phyloP scores from a whole-genome alignment of 2,329 filamentous ascomycete species.

The Cladosporium velox region DNA sequence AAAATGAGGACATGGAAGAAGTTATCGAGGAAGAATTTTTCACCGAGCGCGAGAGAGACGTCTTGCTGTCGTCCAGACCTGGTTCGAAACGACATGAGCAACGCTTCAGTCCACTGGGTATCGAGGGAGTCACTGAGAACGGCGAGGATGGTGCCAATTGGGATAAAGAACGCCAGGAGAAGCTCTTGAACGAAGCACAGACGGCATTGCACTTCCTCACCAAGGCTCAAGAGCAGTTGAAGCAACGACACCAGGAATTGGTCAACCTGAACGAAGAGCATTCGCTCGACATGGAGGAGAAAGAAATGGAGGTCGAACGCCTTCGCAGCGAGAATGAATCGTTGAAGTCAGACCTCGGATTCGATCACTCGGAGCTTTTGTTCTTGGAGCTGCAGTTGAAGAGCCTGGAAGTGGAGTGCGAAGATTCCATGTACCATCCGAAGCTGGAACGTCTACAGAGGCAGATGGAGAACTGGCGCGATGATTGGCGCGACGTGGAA shows the following conservation, averaged over 20 bases:
- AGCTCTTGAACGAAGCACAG: slow-evolving; percentile 29
- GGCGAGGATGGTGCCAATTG: background rate
- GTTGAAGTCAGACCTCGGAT: slow-evolving; percentile 40
- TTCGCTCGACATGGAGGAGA: slow-evolving; percentile 34
- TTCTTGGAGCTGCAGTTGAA: slow-evolving; percentile 44
- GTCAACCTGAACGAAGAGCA: slow-evolving; percentile 36
- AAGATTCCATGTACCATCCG: slow-evolving; percentile 24
- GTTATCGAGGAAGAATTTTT: slow-evolving; percentile 33
- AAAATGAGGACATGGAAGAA: slow-evolving; percentile 30
- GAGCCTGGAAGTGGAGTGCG: slow-evolving; percentile 39
- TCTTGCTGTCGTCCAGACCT: slow-evolving; percentile 13
- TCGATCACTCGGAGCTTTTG: slow-evolving; percentile 43
- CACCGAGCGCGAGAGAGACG: slow-evolving; percentile 33
- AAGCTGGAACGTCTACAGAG: slow-evolving; percentile 23
- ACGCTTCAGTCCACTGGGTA: background rate
- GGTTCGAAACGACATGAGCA: slow-evolving; percentile 2
- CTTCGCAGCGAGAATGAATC: slow-evolving; percentile 42
- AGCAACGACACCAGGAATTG: slow-evolving; percentile 37
- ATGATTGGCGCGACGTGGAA: slow-evolving; percentile 40
- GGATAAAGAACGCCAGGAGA: slow-evolving; percentile 8
- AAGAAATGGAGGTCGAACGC: slow-evolving; percentile 34
- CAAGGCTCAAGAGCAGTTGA: slow-evolving; percentile 35
- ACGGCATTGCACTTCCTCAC: slow-evolving; percentile 34
- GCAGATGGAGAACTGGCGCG: slow-evolving; percentile 40
- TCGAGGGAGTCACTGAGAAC: background rate